Percentiles rank a stretch among this genome's conserved stretches.
phyloP scores from a whole-genome alignment of 371 early-diverging fungal species.

The Mucor ambiguus region DNA sequence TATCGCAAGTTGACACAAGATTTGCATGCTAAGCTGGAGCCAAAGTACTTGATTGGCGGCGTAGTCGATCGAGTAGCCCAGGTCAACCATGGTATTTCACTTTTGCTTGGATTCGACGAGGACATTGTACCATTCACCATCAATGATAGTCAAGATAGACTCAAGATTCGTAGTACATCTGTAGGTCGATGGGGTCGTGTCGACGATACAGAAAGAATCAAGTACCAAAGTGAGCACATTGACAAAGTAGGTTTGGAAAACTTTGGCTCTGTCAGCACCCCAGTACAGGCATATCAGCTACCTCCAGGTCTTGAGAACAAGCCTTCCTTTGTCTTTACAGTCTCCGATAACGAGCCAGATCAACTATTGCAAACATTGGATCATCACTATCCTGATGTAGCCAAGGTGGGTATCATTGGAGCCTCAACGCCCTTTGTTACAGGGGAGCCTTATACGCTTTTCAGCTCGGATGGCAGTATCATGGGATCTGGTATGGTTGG shows the following conservation, averaged over 20 bases:
- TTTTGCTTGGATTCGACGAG: slow-evolving; percentile 40
- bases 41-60: slow-evolving; percentile 38
- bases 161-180: slow-evolving; percentile 51
- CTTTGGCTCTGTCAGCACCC: slow-evolving; percentile 45
- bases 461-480: slow-evolving; percentile 41
- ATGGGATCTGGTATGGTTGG: slow-evolving; percentile 67
- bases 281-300: slow-evolving; percentile 26
- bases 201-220: slow-evolving; percentile 35
- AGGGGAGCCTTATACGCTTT: slow-evolving; percentile 63
- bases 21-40: slow-evolving; percentile 17
- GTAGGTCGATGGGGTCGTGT: slow-evolving; percentile 65
- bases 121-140: slow-evolving; percentile 27
- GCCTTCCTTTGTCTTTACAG: slow-evolving; percentile 51
- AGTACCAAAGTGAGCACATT: slow-evolving; percentile 39
- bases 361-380: slow-evolving; percentile 60
- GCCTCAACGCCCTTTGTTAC: slow-evolving; percentile 77
- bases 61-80: slow-evolving; percentile 61
- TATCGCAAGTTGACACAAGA: slow-evolving; percentile 18
- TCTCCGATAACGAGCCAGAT: slow-evolving; percentile 70
- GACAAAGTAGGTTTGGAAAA: slow-evolving; percentile 52
- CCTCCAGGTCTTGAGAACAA: slow-evolving; percentile 17
- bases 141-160: slow-evolving; percentile 38
- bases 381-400: slow-evolving; percentile 47
- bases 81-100: slow-evolving; percentile 50
- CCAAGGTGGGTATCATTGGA: slow-evolving; percentile 63